Evolutionary conservation across 2,329 filamentous ascomycete genomes (phyloP).

Genomic region (Colletotrichum sp.): DNA sequence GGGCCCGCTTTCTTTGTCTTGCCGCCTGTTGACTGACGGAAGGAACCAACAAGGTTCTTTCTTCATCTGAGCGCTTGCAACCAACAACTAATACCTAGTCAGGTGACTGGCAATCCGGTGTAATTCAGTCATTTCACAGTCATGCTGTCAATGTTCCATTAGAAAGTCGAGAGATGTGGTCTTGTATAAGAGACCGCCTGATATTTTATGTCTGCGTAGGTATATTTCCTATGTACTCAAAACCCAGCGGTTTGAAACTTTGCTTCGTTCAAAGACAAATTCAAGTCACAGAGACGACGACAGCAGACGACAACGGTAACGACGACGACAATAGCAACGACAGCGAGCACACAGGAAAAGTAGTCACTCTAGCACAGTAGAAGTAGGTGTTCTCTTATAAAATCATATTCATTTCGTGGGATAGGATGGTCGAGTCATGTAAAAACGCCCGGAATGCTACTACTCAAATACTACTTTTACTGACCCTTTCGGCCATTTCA

Average conservation of each 20-base stretch:
- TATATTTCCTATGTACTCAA: fast-evolving
- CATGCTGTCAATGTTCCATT: not conserved
- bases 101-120: not conserved
- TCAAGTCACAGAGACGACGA: not conserved
- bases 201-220: not conserved
- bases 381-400: not conserved
- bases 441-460: slow-evolving; percentile 21
- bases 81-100: not conserved
- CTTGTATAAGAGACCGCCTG: not conserved
- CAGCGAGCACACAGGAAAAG: not conserved
- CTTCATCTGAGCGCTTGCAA: not conserved
- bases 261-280: not conserved
- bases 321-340: not conserved
- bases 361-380: not conserved
- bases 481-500: slow-evolving; percentile 3
- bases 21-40: not conserved
- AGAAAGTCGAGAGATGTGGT: not conserved
- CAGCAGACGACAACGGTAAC: not conserved
- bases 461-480: slow-evolving; percentile 21
- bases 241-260: not conserved
- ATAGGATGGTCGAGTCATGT: slow-evolving; percentile 14
- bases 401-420: not conserved
- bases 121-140: not conserved
- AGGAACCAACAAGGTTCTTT: not conserved
- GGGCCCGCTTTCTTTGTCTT: not conserved